Evolutionary conservation across 2,329 filamentous ascomycete genomes (phyloP), one percentile per base, ranked within the genome.

Genomic region (Gaeumannomyces sp.): DNA sequence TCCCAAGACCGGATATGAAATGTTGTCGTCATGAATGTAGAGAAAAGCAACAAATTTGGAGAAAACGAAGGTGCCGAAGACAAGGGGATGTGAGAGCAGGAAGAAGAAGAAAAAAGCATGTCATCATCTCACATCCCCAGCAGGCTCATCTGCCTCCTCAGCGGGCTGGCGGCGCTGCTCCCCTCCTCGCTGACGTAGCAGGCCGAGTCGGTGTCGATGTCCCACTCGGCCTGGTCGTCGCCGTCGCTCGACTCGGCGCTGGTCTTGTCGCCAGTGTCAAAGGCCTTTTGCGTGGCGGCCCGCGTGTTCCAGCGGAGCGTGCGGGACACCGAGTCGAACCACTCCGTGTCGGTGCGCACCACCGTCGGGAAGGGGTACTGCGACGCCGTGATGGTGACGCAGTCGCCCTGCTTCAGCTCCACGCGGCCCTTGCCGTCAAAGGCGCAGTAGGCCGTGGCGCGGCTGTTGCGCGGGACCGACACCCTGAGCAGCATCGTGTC

Each of bases 361-460:
- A 99, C 94, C 1, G 95, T 98, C 3, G 95, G 95, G 80, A 99
- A 98, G 0, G 95, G 95, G 73, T 97, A 99, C 74, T 96, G 93
- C 35, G 91, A 96, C 4, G 95, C 95, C 57, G 94, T 92, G 71
- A 99, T 95, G 67, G 94, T 97, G 74, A 99, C 95, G 72, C 94
- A 91, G 77, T 99, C 95, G 64, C 95, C 95, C 72, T 94, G 92
- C 68, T 89, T 89, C 50, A 99, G 87, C 77, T 99, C 94, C 59
- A 99, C 86, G 62, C 95, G 92, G 65, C 93, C 93, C 77, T 98
- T 99, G 76, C 95, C 95, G 74, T 99, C 95, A 74, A 99, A 99
- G 57, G 93, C 92, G 74, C 94, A 97, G 81, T 97, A 97, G 1
- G 95, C 95, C 0, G 93, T 97, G 22, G 93, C 94, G 60, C 95